Conservation (phyloP, 345 rosid genomes). For the Geranium rotundifolium region DNA sequence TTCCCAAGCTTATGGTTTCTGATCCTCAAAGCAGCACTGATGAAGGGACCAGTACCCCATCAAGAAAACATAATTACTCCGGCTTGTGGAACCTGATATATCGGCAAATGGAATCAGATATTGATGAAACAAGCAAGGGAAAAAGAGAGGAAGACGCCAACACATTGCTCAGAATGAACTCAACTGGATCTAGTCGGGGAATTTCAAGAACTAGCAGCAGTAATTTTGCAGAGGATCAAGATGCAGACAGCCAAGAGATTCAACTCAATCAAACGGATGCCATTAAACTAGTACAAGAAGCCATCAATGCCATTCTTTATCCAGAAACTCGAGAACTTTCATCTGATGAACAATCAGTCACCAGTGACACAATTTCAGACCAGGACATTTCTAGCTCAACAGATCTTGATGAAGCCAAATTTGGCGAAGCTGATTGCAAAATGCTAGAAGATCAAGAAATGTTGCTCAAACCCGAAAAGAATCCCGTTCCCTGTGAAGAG, state of each 20-base stretch:
- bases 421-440: neutral
- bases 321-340: slow-evolving; percentile 53
- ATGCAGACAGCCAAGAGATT: slow-evolving; percentile 18
- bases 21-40: neutral
- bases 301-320: slow-evolving; percentile 61
- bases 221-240: slow-evolving; percentile 19
- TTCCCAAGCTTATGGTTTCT: too few relatives aligned
- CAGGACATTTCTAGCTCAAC: slow-evolving; percentile 25
- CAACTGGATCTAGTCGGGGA: slow-evolving; percentile 11
- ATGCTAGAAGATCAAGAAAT: slow-evolving; percentile 4
- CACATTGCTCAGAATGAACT: slow-evolving; percentile 2
- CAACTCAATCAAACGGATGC: slow-evolving; percentile 42
- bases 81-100: slow-evolving; percentile 67
- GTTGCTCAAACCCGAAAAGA: slow-evolving; percentile 1
- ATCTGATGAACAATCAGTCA: slow-evolving; percentile 41
- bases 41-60: slow-evolving; percentile 13
- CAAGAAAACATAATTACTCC: slow-evolving; percentile 39
- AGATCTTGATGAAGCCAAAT: slow-evolving; percentile 9
- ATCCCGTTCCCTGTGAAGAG: slow-evolving; percentile 13
- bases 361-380: slow-evolving; percentile 23
- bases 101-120: slow-evolving; percentile 60
- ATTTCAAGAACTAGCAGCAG: slow-evolving; percentile 9
- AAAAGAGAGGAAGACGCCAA: slow-evolving; percentile 14
- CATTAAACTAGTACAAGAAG: slow-evolving; percentile 63
- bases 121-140: slow-evolving; percentile 13